These are phyloP conservation scores for Magnaporthiopsis rhizophila DNA, from an alignment of 2,329 filamentous ascomycete species.

Conservation along the genomic window DNA sequence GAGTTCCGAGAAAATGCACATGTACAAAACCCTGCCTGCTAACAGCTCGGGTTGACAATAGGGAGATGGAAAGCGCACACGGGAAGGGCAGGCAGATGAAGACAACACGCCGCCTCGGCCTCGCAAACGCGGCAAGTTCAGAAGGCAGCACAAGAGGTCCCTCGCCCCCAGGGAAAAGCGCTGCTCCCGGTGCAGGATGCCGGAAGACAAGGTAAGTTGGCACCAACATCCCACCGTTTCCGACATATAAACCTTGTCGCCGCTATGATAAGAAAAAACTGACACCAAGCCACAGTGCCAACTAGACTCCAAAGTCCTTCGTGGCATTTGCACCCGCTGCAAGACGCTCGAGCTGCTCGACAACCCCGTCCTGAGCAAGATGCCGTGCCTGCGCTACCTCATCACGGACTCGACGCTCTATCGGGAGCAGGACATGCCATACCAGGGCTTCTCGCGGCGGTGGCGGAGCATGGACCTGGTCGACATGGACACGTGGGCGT, in stretches of 20 bases:
- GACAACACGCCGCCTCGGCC: background rate
- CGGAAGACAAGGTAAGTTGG: background rate
- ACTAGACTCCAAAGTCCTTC: background rate
- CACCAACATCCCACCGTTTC: background rate
- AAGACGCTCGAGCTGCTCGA: background rate
- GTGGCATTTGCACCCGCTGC: background rate
- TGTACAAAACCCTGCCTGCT: background rate
- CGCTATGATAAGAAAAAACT: background rate
- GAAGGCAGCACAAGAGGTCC: background rate
- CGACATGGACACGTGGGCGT: slow-evolving; percentile 18
- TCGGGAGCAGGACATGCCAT: slow-evolving; percentile 15
- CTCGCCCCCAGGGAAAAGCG: background rate
- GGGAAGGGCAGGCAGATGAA: background rate
- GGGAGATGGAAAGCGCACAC: background rate
- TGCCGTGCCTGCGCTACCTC: slow-evolving; percentile 21
- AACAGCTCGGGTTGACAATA: background rate
- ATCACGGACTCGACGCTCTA: slow-evolving; percentile 17
- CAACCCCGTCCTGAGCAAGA: background rate
- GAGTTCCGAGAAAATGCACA: no score
- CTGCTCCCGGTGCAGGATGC: background rate
- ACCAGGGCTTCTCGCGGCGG: slow-evolving; percentile 14
- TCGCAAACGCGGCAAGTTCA: background rate
- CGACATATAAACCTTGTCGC: background rate
- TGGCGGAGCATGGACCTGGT: slow-evolving; percentile 20
- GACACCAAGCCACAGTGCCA: background rate